Base-by-base conservation (phyloP, 306 rosid genomes). In the Cucurbita moschata region DNA sequence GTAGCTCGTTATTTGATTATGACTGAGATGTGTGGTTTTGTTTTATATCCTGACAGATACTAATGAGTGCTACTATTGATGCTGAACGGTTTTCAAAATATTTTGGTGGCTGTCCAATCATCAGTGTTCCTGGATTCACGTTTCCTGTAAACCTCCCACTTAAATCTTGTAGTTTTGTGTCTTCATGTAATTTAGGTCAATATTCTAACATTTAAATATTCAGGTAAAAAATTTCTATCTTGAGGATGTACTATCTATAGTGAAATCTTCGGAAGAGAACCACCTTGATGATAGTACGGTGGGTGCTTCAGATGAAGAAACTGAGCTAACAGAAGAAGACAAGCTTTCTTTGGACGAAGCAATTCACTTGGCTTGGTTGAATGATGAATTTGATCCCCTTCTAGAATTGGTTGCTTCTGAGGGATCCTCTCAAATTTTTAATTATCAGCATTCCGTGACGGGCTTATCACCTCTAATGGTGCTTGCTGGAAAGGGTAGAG, bases 31-130 rank as follows among this genome's bases (percentile, higher is more conserved):
- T 18, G 10, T 23, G 38, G 39, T 72, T 72, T 76, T 68, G 51
- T 70, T 12, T 43, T 56, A 58, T 42, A 54, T 16, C 15, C 18
- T 26, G 71, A 76, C 90, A 94, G 99, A 86, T 94, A 84, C 76
- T 94, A 66, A 94, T 91, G 99, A 94, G 99, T 82, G 99, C 99
- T 60, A 94, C 99, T 43, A 53, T 94, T 70, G 95, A 91, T 78
- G 88, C 91, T 66, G 86, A 60, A 21, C 89, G 97, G 46, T 94
- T 94, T 86, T 91, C 99, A 14, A 82, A 87, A 67, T 94, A 94
- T 80, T 94, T 94, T 84, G 99, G 97, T 74, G 87, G 88, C 80
- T 94, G 99, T 84, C 99, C 97, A 49, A 44, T 94, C 58, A 86
- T 94, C 77, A 55, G 43, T 52, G 96, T 94, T 77, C 99, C 99